Percentiles rank a stretch among this genome's conserved stretches.
Evolutionary conservation across 805 yeast species (phyloP).

Genomic region (Yamadazyma philogaea): DNA sequence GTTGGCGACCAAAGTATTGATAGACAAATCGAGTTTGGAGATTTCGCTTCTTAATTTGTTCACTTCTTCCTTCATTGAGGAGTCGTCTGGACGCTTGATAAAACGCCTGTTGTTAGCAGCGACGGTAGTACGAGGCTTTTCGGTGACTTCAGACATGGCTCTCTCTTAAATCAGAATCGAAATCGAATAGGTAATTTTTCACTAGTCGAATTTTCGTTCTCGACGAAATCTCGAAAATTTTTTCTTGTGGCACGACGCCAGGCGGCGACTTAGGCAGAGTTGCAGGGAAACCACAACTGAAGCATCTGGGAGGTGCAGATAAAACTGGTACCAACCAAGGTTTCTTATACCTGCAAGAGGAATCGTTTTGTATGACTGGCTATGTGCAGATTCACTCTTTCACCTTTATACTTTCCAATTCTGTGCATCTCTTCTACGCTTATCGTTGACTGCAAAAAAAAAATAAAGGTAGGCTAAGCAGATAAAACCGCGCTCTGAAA

Average conservation of each 20-base stretch:
- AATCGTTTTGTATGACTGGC: too few species aligned
- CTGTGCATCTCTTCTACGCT: not conserved
- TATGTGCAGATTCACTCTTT: not conserved
- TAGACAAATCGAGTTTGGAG: constrained; percentile 55
- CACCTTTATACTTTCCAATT: not conserved
- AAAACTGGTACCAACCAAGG: too few species aligned
- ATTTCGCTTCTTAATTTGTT: constrained; percentile 57
- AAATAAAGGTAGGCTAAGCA: constrained; percentile 30
- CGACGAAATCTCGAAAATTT: constrained; percentile 4
- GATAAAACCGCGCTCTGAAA: constrained; percentile 2
- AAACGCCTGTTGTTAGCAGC: constrained; percentile 41
- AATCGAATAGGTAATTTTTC: constrained; percentile 5
- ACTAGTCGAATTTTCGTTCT: constrained; percentile 1
- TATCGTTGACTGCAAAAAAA: constrained; percentile 2
- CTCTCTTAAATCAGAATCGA: not conserved
- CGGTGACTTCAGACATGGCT: constrained; percentile 9
- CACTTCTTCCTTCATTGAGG: constrained; percentile 57
- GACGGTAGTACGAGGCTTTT: constrained; percentile 11
- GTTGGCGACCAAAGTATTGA: constrained; percentile 51
- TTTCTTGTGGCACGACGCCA: constrained; percentile 5
- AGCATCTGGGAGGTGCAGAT: too few species aligned
- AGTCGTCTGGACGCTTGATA: constrained; percentile 73
- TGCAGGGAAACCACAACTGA: too few species aligned
- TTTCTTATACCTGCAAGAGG: too few species aligned
- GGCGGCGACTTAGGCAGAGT: not conserved